Base-by-base conservation (phyloP, 2,329 filamentous ascomycete species). In the Cladosporium sp. region DNA sequence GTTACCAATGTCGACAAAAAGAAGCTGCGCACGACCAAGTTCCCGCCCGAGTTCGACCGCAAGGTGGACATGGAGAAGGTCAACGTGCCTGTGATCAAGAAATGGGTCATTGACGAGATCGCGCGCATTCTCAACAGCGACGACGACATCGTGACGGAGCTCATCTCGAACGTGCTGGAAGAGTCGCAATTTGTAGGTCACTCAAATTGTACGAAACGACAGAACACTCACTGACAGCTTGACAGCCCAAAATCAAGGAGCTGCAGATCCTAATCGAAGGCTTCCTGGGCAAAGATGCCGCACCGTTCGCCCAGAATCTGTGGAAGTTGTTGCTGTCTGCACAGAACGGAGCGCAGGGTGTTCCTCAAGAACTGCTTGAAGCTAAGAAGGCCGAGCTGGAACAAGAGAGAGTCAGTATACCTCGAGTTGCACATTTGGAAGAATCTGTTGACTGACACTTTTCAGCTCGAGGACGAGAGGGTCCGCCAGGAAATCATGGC, bases 1-100 rank as follows among this genome's bases (percentile, higher is more conserved):
- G 74, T 92, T 72, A 89, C 90, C 64, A 91, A 88, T 71, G 92
- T 95, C 68, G 94, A 97, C 79, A 90, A 91, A 71, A 96, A 96
- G 83, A 87, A 96, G 74, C 83, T 97, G 65, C 92, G 90, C 84
- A 89, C 90, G 79, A 98, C 93, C 65, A 97, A 96, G 76, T 98
- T 97, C 70, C 95, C 95, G 55, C 86, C 90, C 8, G 93, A 97
- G 76, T 99, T 98, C 81, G 94, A 87, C 76, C 89, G 92, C 77
- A 97, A 97, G 83, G 95, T 99, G 70, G 93, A 99, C 82, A 97
- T 96, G 87, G 88, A 89, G 73, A 98, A 98, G 82, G 93, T 99
- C 79, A 97, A 99, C 77, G 84, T 97, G 60, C 92, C 96, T 79
- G 92, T 99, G 65, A 96, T 99, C 88, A 97, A 97, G 85, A 96